These are phyloP conservation scores for Hericium alpestre DNA, from an alignment of 768 basidiomycete species.

Conservation along the genomic window DNA sequence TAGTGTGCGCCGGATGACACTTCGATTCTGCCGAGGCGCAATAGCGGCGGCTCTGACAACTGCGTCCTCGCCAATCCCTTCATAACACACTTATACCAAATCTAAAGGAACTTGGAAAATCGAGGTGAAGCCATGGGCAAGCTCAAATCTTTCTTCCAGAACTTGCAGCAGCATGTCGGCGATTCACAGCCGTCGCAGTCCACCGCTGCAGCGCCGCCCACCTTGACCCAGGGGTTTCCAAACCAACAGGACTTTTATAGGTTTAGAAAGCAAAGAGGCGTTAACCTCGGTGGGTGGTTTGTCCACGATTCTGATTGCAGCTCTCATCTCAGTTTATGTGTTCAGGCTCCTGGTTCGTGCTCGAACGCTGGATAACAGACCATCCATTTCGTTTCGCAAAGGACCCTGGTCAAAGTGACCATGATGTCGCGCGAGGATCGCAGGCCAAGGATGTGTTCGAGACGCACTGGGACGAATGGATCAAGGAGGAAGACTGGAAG, in stretches of 20 bases:
- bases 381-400: conserved; percentile 44
- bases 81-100: no score
- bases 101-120: background rate
- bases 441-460: conserved; percentile 32
- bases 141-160: conserved; percentile 2
- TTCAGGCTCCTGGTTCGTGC: conserved; percentile 67
- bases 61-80: no score
- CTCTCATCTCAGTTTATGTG: background rate
- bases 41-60: no score
- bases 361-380: conserved; percentile 67
- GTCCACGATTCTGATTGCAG: background rate
- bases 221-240: conserved; percentile 6
- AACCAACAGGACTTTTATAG: conserved; percentile 29
- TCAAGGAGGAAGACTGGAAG: conserved; percentile 40
- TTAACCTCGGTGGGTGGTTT: conserved; percentile 57
- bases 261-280: conserved; percentile 68
- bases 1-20: no score
- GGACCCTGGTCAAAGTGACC: conserved; percentile 51
- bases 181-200: background rate
- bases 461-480: conserved; percentile 44
- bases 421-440: conserved; percentile 53
- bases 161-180: background rate
- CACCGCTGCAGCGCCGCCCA: background rate
- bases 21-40: no score
- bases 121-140: background rate